Evolutionary conservation across 352 stramenopile genomes (phyloP).

Genomic region (Pythium phragmiticola): DNA sequence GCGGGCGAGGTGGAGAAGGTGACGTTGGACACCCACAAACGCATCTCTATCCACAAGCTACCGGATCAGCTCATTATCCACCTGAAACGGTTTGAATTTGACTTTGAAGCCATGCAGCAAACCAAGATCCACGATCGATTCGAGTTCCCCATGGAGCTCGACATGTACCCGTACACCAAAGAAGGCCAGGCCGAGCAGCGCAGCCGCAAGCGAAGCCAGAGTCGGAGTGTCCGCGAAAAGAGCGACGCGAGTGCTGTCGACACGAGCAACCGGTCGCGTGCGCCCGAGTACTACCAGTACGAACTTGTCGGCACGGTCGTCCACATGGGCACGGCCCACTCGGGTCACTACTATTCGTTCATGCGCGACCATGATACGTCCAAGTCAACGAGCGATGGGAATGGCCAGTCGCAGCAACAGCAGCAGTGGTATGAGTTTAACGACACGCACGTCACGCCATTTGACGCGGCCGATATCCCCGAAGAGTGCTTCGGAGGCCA

Average conservation of each 20-base stretch:
- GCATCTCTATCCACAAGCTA: constrained; percentile 87
- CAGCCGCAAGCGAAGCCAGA: constrained; percentile 22
- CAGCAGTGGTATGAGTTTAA: constrained; percentile 86
- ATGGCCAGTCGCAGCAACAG: not conserved
- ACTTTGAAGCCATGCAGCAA: constrained; percentile 93
- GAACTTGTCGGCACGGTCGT: constrained; percentile 86
- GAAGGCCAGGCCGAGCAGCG: constrained; percentile 76
- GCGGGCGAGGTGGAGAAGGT: constrained; percentile 56
- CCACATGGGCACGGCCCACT: constrained; percentile 86
- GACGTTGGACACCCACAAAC: constrained; percentile 88
- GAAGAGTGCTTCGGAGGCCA: constrained; percentile 62
- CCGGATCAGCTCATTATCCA: constrained; percentile 92
- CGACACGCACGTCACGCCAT: constrained; percentile 79
- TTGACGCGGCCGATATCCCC: constrained; percentile 65
- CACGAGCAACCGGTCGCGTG: constrained; percentile 20
- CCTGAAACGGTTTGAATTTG: constrained; percentile 95
- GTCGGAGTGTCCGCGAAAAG: constrained; percentile 12
- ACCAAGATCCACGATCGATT: constrained; percentile 94
- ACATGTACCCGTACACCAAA: constrained; percentile 91
- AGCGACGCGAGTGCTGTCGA: constrained; percentile 19
- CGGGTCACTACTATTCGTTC: constrained; percentile 91
- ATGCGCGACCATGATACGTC: constrained; percentile 58
- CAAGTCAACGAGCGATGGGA: constrained; percentile 5
- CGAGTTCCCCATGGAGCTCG: constrained; percentile 89
- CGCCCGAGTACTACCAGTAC: constrained; percentile 84